phyloP scores from a whole-genome alignment of 2,329 filamentous ascomycete species.

The Thelonectria rubi region DNA sequence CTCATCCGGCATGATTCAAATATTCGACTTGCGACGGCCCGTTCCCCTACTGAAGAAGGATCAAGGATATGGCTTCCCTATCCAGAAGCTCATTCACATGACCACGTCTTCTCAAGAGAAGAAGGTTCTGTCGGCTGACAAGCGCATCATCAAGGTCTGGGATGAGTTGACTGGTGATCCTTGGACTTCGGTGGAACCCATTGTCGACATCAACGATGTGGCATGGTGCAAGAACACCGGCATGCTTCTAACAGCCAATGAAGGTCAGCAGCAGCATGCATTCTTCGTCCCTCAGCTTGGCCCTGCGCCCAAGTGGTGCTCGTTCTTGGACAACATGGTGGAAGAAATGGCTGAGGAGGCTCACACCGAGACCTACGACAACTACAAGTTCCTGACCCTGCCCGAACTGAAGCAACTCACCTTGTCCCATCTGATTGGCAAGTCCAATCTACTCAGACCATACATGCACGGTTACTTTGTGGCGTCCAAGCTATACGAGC shows the following conservation, averaged over 20 bases:
- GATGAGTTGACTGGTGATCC: conserved; percentile 82
- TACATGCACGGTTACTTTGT: conserved; percentile 99
- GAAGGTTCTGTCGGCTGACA: conserved; percentile 92
- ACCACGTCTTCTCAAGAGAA: conserved; percentile 79
- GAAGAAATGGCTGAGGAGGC: conserved; percentile 96
- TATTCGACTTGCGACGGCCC: conserved; percentile 92
- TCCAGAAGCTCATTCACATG: conserved; percentile 81
- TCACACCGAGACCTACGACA: conserved; percentile 89
- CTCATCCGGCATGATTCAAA: conserved; percentile 85
- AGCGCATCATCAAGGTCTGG: conserved; percentile 97
- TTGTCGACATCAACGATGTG: conserved; percentile 93
- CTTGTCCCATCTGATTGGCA: conserved; percentile 87
- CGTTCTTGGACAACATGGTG: conserved; percentile 95
- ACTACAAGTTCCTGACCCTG: conserved; percentile 96
- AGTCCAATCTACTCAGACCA: conserved; percentile 86
- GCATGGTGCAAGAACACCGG: conserved; percentile 92
- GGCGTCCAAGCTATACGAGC: conserved; percentile 92
- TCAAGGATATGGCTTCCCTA: conserved; percentile 92
- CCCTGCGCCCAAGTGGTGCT: conserved; percentile 93
- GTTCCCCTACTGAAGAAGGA: conserved; percentile 89
- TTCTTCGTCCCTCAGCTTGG: conserved; percentile 96
- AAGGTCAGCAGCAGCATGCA: conserved; percentile 92
- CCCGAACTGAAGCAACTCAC: conserved; percentile 87
- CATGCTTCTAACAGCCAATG: conserved; percentile 96
- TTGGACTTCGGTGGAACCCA: conserved; percentile 95